Conservation (phyloP, 305 asterid species). For the Plantago coronopus region DNA sequence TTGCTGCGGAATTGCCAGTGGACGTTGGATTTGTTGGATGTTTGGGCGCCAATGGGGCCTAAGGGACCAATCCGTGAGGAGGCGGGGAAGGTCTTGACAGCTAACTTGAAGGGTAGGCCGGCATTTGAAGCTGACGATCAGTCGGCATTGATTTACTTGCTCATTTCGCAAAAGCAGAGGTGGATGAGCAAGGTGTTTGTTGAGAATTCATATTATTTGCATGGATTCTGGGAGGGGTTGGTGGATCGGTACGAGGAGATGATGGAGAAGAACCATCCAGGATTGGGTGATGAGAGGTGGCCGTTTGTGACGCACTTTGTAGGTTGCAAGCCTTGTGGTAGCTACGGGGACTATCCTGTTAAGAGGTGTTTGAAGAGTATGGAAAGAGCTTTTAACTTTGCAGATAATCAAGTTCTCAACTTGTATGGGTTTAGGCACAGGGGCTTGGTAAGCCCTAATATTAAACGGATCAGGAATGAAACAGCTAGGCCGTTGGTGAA, state of each 20-base stretch:
- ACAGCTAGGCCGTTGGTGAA: conserved; percentile 59
- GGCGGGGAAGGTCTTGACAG: conserved; percentile 76
- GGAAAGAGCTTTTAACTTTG: conserved; percentile 96
- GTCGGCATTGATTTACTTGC: conserved; percentile 81
- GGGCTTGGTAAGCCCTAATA: conserved; percentile 88
- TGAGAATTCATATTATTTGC: conserved; percentile 77
- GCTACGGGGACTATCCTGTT: conserved; percentile 88
- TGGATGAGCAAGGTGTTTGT: conserved; percentile 81
- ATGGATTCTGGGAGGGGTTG: conserved; percentile 89
- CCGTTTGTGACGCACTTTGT: conserved; percentile 95
- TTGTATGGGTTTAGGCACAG: conserved; percentile 86
- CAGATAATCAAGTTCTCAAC: conserved; percentile 80
- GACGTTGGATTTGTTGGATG: conserved; percentile 90
- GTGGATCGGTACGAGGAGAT: conserved; percentile 94
- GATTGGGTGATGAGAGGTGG: conserved; percentile 96
- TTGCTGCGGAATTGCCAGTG: conserved; percentile 81
- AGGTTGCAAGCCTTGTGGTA: conserved; percentile 94
- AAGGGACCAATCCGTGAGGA: conserved; percentile 79
- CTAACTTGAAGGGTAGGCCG: conserved; percentile 83
- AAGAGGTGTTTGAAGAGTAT: conserved; percentile 85
- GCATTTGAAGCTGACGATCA: conserved; percentile 93
- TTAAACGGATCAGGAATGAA: conserved; percentile 85
- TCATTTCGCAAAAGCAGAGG: conserved; percentile 54
- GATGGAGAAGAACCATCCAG: conserved; percentile 84
- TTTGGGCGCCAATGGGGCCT: conserved; percentile 98